Percentiles rank a stretch among this genome's conserved stretches.
These are phyloP conservation scores for Castanea mollissima DNA, from an alignment of 306 rosid genomes.

Conservation along the genomic window DNA sequence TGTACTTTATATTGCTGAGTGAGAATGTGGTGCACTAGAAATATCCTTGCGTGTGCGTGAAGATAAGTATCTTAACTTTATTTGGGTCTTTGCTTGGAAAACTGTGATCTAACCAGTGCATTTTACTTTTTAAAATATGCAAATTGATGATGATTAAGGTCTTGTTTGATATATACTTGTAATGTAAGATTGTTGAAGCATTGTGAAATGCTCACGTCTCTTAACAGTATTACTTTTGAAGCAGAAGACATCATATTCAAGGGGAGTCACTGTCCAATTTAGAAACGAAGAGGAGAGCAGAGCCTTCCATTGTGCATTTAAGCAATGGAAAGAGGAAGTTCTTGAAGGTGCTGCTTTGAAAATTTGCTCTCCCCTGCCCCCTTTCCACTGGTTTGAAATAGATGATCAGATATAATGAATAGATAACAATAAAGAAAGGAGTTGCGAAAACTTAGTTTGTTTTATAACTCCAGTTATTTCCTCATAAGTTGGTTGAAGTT, in stretches of 20 bases:
- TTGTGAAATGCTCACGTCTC: conserved; percentile 11
- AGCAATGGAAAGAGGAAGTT: conserved; percentile 66
- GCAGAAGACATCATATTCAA: conserved; percentile 68
- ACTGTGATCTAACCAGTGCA: neutral
- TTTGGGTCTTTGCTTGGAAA: neutral
- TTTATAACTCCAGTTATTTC: neutral
- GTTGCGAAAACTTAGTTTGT: neutral
- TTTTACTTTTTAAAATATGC: neutral
- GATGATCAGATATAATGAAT: neutral
- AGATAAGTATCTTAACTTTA: neutral
- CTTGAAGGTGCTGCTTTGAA: conserved; percentile 60
- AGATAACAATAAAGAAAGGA: neutral
- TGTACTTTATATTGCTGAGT: neutral
- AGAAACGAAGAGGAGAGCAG: conserved; percentile 69
- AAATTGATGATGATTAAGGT: neutral
- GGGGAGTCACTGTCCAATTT: conserved; percentile 62
- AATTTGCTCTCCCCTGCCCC: neutral
- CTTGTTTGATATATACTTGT: neutral
- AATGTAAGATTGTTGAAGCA: neutral
- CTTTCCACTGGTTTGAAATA: neutral
- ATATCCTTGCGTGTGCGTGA: neutral
- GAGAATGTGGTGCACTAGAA: neutral
- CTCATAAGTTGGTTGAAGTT: neutral
- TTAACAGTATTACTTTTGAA: conserved; percentile 36
- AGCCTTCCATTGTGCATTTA: conserved; percentile 65